Base-by-base conservation (phyloP, 805 yeast genomes). In the Vanderwaltozyma verrucispora region DNA sequence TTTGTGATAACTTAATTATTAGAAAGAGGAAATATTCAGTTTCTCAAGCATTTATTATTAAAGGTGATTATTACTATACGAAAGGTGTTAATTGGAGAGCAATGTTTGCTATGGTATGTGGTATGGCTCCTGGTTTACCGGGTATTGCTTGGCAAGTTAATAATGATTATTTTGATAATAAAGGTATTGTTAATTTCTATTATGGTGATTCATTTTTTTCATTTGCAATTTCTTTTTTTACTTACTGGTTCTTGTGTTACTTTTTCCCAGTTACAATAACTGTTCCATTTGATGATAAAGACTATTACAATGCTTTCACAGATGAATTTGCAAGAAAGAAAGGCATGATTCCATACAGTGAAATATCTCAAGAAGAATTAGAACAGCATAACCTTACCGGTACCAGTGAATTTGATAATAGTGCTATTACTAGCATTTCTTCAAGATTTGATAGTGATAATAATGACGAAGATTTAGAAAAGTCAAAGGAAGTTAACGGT, bases 71-170 rank as follows among this genome's bases (percentile, higher is more conserved):
- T 46, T 67, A 62, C 44, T 63, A 57, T 46, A 46, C 43, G 30
- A 46, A 51, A 18, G 73, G 72, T 27, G 33, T 62, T 33, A 67
- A 68, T 39, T 60, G 57, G 56, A 54, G 66, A 52, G 56, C 65
- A 39, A 43, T 63, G 30, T 37, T 50, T 43, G 56, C 59, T 17
- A 53, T 59, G 54, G 40, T 51, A 4, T 43, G 54, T 5, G 67
- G 69, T 24, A 57, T 64, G 50, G 62, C 66, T 10, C 75, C 74
- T 14, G 72, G 72, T 16, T 39, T 72, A 19, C 77, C 77, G 3
- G 77, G 77, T 26, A 60, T 52, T 45, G 63, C 56, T 45, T 62
- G 48, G 65, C 60, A 45, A 48, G 57, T 54, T 32, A 62, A 51
- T 35, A 42, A 55, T n/a, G 33, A 41, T 17, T 49, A 46, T 21